These are phyloP conservation scores for Cordyceps javanica DNA, from an alignment of 2,329 filamentous ascomycete species.

Conservation along the genomic window DNA sequence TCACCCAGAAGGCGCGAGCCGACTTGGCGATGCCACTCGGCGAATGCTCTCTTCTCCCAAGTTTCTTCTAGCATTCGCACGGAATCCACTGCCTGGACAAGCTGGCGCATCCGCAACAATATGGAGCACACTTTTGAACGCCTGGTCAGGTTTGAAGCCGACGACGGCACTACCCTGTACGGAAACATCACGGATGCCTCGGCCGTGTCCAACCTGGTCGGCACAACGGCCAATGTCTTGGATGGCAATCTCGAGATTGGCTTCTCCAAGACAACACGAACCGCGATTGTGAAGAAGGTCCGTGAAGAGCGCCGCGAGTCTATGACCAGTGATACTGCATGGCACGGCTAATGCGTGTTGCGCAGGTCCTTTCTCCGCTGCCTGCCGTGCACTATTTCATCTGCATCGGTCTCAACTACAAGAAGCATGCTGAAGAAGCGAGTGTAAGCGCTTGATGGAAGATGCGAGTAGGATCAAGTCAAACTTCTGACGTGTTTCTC, in stretches of 20 bases:
- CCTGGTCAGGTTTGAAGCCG: background rate
- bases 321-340: too few species aligned
- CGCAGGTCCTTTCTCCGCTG: background rate
- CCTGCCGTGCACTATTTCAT: slow-evolving; percentile 14
- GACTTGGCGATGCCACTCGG: too few species aligned
- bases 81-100: background rate
- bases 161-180: background rate
- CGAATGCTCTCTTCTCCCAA: too few species aligned
- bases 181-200: background rate
- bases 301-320: rapidly evolving
- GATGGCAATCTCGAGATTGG: background rate
- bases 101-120: background rate
- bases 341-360: background rate
- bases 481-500: background rate
- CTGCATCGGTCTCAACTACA: slow-evolving; percentile 24
- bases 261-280: background rate
- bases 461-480: too few species aligned
- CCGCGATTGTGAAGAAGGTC: background rate
- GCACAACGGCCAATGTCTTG: background rate
- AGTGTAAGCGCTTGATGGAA: slow-evolving; percentile 9
- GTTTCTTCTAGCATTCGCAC: too few species aligned
- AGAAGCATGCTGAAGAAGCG: slow-evolving; percentile 21
- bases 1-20: too few species aligned
- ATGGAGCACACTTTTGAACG: background rate
- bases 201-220: background rate